Base-by-base conservation (phyloP, 208 protist genomes). In the Trypanosoma grayi region DNA sequence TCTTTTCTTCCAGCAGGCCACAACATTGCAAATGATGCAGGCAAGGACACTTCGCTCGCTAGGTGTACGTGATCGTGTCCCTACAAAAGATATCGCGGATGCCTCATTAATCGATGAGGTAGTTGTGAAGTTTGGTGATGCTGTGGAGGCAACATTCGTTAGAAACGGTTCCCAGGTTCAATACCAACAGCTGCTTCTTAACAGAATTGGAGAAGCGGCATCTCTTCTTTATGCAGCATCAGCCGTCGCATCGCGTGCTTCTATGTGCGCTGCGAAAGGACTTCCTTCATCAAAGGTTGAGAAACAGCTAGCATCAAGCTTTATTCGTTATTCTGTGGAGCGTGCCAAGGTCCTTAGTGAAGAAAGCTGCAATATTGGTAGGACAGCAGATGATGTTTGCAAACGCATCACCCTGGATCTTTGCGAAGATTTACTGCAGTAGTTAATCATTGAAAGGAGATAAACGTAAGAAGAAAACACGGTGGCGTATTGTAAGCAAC, bases 21-120 rank as follows among this genome's bases (percentile, higher is more conserved):
- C 89, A 27, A 92, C 85, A 24, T 54, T 95, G 53, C 83, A 95
- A 60, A 87, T 91, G 58, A 73, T 91, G 50, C 85, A 91, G 64
- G 65, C 75, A 46, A 82, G 89, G 11, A 73, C 70, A 20, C 59
- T 79, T 51, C 85, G 89, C 18, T 63, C 73, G 0, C 20, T 92
- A 0, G 85, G 83, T 4, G 73, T 88, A 27, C 68, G 72, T 53
- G 85, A 92, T 51, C 81, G 61, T 41, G 57, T 95, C 20, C 85
- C 89, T 45, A 48, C 92, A 53, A 80, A 78, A 27, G 75, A 89
- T 52, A 34, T 92, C 31, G 3, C 34, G 40, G 83, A 90, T 43
- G 81, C 79, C 59, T 64, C 70, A 13, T 55, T 75, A 10, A 85
- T 95, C 22, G 85, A 95, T 13, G 75, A 71, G 0, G 85, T 83